These are phyloP conservation scores for Tricladium varicosporioides DNA, from an alignment of 2,329 filamentous ascomycete species.

Conservation along the genomic window DNA sequence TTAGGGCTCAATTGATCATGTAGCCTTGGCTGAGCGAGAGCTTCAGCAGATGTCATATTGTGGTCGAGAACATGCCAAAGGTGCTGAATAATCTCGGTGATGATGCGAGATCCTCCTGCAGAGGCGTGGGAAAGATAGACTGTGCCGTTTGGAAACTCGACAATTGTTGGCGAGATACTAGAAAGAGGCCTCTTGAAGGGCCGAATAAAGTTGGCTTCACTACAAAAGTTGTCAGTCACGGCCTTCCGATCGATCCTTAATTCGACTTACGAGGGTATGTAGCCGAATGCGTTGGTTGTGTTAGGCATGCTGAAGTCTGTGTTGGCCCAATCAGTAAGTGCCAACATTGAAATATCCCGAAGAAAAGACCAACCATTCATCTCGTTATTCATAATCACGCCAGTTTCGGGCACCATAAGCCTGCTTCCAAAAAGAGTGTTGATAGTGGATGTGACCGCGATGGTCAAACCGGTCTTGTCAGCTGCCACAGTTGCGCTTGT, in stretches of 20 bases:
- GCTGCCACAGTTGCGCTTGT: constrained; percentile 53
- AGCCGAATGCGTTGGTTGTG: constrained; percentile 64
- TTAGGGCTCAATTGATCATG: constrained; percentile 65
- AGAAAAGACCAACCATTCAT: constrained; percentile 56
- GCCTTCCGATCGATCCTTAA: no score
- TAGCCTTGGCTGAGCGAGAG: constrained; percentile 55
- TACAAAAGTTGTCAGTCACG: constrained; percentile 20
- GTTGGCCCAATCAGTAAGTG: constrained; percentile 1
- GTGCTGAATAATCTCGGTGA: constrained; percentile 64
- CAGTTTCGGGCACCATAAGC: constrained; percentile 62
- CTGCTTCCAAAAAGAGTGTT: constrained; percentile 65
- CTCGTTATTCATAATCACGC: constrained; percentile 65
- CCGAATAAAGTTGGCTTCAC: constrained; percentile 61
- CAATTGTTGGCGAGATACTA: constrained; percentile 62
- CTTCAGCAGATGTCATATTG: constrained; percentile 48
- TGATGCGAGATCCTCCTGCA: constrained; percentile 65
- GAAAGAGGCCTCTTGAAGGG: constrained; percentile 65
- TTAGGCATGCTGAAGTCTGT: constrained; percentile 64
- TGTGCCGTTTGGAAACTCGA: constrained; percentile 54
- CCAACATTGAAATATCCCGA: background rate
- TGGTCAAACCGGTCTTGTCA: constrained; percentile 58
- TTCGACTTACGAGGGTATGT: constrained; percentile 42
- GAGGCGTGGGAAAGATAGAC: constrained; percentile 61
- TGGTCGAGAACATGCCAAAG: constrained; percentile 61
- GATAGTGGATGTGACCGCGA: constrained; percentile 65